A percentile compares a stretch with the other conserved stretches of the same genome.
Evolutionary conservation across 1,139 yeast genomes (phyloP).

Genomic region (Petasospora fabianii): DNA sequence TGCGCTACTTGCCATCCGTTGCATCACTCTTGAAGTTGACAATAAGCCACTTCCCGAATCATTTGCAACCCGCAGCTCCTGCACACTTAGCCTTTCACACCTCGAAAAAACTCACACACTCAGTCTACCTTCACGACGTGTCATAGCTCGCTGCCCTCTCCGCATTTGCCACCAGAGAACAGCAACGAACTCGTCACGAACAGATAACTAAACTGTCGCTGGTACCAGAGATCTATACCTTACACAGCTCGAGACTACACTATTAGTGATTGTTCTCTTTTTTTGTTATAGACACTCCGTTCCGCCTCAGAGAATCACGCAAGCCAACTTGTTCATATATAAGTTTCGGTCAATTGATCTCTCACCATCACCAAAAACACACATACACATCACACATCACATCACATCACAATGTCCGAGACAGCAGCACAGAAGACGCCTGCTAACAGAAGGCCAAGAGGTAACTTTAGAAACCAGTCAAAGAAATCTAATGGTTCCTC

Average conservation of each 20-base stretch:
- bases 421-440: conserved; percentile 16
- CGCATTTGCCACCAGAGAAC: conserved; percentile 4
- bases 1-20: too few relatives aligned
- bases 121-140: too few relatives aligned
- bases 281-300: too few relatives aligned
- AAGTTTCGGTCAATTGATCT: background rate
- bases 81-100: too few relatives aligned
- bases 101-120: too few relatives aligned
- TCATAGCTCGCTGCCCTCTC: background rate
- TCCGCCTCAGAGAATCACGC: too few relatives aligned
- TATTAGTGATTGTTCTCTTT: conserved; percentile 1
- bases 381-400: conserved; percentile 6
- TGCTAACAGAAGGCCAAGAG: conserved; percentile 30
- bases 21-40: too few relatives aligned
- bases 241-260: conserved; percentile 3
- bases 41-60: too few relatives aligned
- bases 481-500: conserved; percentile 38
- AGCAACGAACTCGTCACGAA: background rate
- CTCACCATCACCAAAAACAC: background rate
- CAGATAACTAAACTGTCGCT: too few relatives aligned
- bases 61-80: too few relatives aligned
- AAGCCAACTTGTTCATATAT: too few relatives aligned
- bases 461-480: conserved; percentile 39
- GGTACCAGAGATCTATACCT: conserved; percentile 1
- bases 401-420: conserved; percentile 22